phyloP scores from a whole-genome alignment of 495 filamentous ascomycete genomes.

The Daldinia grandis region DNA sequence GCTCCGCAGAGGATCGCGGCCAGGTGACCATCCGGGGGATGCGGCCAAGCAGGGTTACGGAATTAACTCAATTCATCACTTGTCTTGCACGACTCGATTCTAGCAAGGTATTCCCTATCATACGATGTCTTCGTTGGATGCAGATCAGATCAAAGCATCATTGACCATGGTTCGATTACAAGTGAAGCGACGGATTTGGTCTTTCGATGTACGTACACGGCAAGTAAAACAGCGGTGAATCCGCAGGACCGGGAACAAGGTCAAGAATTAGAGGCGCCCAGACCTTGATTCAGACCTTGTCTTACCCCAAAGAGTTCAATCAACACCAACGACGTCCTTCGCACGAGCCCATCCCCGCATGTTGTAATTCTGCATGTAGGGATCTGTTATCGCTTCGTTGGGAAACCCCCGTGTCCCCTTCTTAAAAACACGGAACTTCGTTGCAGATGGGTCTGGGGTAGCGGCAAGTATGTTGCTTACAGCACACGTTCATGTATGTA shows the following conservation, averaged over 20 bases:
- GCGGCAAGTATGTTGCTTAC: neutral
- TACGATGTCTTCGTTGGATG: slow-evolving; percentile 4
- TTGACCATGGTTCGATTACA: slow-evolving; percentile 9
- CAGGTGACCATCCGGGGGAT: slow-evolving; percentile 25
- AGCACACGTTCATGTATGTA: neutral
- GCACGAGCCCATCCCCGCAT: slow-evolving; percentile 8
- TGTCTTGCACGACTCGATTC: slow-evolving; percentile 4
- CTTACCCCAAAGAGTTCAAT: slow-evolving; percentile 8
- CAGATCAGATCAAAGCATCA: neutral
- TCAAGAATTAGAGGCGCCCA: slow-evolving; percentile 1
- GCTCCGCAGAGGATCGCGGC: slow-evolving; percentile 26
- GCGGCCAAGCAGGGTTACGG: slow-evolving; percentile 9
- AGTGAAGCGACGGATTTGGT: neutral
- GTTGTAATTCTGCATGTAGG: slow-evolving; percentile 8
- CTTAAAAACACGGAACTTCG: neutral
- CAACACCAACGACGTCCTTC: slow-evolving; percentile 6
- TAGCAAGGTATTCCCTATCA: slow-evolving; percentile 6
- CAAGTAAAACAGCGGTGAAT: slow-evolving; percentile 34
- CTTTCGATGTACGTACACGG: neutral
- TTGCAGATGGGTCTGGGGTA: slow-evolving; percentile 18
- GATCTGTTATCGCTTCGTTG: neutral
- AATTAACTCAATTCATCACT: slow-evolving; percentile 7
- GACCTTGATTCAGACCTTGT: slow-evolving; percentile 7
- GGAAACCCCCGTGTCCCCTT: neutral
- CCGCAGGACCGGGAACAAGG: slow-evolving; percentile 19